Evolutionary conservation across 116 monocot genomes (phyloP), one percentile per base, ranked within the genome.

Genomic region (Posidonia oceanica): DNA sequence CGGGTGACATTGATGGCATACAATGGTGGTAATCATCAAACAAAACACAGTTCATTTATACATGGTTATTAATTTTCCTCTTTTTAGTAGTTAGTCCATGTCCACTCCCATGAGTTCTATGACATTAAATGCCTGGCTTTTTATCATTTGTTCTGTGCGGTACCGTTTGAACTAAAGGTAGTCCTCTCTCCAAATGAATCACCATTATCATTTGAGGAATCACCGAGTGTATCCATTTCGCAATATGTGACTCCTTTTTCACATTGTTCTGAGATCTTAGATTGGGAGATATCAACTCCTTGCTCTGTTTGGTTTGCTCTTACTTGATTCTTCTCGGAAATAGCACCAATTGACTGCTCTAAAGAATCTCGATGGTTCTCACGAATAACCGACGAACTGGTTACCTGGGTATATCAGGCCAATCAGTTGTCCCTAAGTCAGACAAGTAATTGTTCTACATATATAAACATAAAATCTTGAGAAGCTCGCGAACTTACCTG

Each of bases 231-330:
- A 61, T 90, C 88, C 73, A 94, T 76, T 17, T 56, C 78, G 64
- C 94, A 91, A 58, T 88, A 91, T 52, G 69, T 84, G 54, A 91
- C 84, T 20, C 91, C 95, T 78, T 94, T 84, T 15, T 83, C 84
- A 56, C 48, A 55, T 60, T 86, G 88, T 54, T 86, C 91, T 23
- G 61, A 17, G 4, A 36, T 59, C n/a, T 80, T 67, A 21, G 71
- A 42, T 55, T 55, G 48, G 36, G 59, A 20, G 15, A 18, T 20
- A 39, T 29, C 11, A 8, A 44, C 41, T 44, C 64, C 80, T 69
- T 42, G 11, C 48, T 61, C 71, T 17, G 66, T 14, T 22, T 68
- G 48, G 22, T 44, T 14, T 16, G 64, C 61, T 22, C 7, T 69
- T 54, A 29, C 22, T 36, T 52, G 63, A 4, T 54, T 58, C 22